Evolutionary conservation across 2,329 filamentous ascomycete genomes (phyloP), one percentile per base, ranked within the genome.

Genomic region (Phoma sp.): DNA sequence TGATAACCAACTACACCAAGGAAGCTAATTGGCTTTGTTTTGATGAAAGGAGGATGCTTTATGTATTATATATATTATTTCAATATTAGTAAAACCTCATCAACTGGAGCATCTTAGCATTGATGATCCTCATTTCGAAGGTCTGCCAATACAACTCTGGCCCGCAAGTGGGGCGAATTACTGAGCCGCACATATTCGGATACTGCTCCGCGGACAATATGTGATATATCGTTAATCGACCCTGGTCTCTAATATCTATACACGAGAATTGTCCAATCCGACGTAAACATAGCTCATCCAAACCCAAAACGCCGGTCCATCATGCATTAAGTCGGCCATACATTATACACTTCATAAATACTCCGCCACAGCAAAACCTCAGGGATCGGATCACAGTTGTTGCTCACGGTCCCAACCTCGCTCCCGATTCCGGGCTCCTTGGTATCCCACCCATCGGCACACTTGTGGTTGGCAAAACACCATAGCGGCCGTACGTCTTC

Each of bases 401-500:
- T 6, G 12, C 22, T 37, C 46, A 72, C 10, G 69, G 69, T 6
- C 70, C 71, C 17, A 72, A 58, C 51, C 70, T 61, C 37, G 68
- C 65, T n/a, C 68, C 70, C 2, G 58, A 47, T n/a, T 72, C 70
- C 2, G 72, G 69, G 59, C 65, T 72, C 43, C 70, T 60, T 2
- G 69, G 63, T 50, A 68, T 57, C 15, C 44, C 63, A 2, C 56
- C 59, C 41, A 70, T 46, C 3, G 65, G 60, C 24, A 69, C 60
- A 38, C 57, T 61, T 15, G 67, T 58, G 3, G 63, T 72, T 3
- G 93, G 94, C 52, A 98, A 79, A 13, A 97, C 90, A 2, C 94
- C 94, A 68, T 96, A 97, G 48, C 94, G 84, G 7, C 94, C 94
- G 69, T 94, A 96, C 6, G 91, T 96, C 82, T 96, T 97, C 76